Evolutionary conservation across 176 grass and related monocot genomes (phyloP).

Genomic region (Zea luxurians): DNA sequence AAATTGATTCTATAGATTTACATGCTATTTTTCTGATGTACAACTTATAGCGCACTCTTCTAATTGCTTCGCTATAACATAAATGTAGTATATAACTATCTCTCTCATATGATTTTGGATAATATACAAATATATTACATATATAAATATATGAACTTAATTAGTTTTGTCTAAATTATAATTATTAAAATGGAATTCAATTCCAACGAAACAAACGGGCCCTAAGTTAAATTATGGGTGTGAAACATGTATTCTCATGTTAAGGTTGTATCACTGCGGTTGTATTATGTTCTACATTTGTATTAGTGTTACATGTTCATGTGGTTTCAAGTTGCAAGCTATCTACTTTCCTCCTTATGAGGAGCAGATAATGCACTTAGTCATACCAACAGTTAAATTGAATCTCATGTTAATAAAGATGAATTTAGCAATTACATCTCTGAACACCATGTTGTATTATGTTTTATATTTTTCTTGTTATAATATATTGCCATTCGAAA

Average conservation of each 20-base stretch:
- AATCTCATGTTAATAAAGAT: constrained; percentile 17
- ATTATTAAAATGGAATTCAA: too few species aligned
- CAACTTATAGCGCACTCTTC: too few species aligned
- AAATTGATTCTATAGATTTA: too few species aligned
- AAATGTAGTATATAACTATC: too few species aligned
- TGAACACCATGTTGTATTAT: neutral
- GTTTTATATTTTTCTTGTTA: neutral
- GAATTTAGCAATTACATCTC: constrained; percentile 4
- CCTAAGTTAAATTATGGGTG: neutral
- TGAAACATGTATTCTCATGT: neutral
- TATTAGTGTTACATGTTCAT: neutral
- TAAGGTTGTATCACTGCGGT: constrained; percentile 4
- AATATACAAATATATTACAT: too few species aligned
- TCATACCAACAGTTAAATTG: neutral
- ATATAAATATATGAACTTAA: too few species aligned
- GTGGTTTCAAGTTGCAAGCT: neutral
- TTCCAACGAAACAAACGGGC: too few species aligned
- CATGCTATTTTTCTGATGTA: too few species aligned
- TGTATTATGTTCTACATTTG: constrained; percentile 3
- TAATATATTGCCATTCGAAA: constrained; percentile 2
- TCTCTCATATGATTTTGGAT: too few species aligned
- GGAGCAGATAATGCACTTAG: neutral
- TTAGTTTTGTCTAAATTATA: too few species aligned
- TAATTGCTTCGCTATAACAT: too few species aligned
- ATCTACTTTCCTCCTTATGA: constrained; percentile 13